Conservation (phyloP, 2,329 filamentous ascomycete genomes). For the Purpureocillium lavendulum region DNA sequence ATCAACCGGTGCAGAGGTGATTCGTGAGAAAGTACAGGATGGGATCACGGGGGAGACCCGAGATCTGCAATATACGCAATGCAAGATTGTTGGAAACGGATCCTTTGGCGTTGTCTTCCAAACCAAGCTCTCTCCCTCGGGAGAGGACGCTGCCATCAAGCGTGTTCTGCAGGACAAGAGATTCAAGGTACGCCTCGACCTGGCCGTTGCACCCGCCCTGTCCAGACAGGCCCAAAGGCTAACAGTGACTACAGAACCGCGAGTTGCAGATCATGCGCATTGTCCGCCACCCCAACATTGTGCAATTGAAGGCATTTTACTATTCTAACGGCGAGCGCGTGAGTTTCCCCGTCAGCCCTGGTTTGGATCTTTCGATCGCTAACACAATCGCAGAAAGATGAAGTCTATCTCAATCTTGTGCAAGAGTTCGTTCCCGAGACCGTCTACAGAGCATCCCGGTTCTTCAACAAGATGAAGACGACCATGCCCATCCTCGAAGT, state of each 20-base stretch:
- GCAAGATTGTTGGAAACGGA: conserved; percentile 98
- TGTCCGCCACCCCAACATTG: conserved; percentile 96
- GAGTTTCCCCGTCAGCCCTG: conserved; percentile 23
- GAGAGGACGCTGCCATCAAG: conserved; percentile 98
- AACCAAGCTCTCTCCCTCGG: conserved; percentile 95
- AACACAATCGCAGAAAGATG: conserved; percentile 78
- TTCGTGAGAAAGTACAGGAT: conserved; percentile 98
- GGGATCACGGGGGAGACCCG: conserved; percentile 92
- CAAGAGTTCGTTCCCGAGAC: conserved; percentile 98
- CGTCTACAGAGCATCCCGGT: conserved; percentile 93
- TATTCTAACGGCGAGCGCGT: conserved; percentile 98
- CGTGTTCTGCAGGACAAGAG: conserved; percentile 97
- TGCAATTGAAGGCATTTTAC: conserved; percentile 98
- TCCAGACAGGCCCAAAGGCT: conserved; percentile 5
- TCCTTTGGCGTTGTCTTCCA: conserved; percentile 99
- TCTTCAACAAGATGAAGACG: conserved; percentile 99
- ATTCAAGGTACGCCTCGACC: conserved; percentile 68
- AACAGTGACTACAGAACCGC: conserved; percentile 65
- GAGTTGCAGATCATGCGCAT: conserved; percentile 99
- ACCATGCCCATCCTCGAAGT: conserved; percentile 98
- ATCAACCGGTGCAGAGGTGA: conserved; percentile 60
- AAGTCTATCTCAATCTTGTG: conserved; percentile 96
- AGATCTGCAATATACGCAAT: conserved; percentile 97
- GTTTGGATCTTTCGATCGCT: conserved; percentile 3
- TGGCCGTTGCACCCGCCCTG: conserved; percentile 9